phyloP scores from a whole-genome alignment of 106 monocot species.

The Allium cepa region DNA sequence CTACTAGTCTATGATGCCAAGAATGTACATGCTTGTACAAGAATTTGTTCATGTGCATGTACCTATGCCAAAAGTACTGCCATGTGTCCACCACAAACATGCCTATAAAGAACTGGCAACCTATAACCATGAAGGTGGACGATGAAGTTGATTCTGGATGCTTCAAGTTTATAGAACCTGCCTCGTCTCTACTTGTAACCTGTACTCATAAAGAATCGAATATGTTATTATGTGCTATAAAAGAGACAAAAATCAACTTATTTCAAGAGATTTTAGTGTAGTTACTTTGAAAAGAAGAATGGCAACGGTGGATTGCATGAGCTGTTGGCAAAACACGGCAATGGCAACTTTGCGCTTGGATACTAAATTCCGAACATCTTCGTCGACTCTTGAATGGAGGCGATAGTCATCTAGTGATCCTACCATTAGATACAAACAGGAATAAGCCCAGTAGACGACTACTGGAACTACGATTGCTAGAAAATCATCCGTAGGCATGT shows the following conservation, averaged over 20 bases:
- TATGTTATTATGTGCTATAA: not conserved
- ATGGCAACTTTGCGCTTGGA: constrained; percentile 15
- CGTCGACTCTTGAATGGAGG: constrained; percentile 10
- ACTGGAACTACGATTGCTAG: not conserved
- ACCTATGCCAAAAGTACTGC: constrained; percentile 25
- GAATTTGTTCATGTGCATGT: constrained; percentile 37
- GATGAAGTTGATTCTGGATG: too few species aligned
- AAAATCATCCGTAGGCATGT: not conserved
- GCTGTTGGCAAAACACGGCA: constrained; percentile 10
- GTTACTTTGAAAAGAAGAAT: constrained; percentile 3
- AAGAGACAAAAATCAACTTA: not conserved
- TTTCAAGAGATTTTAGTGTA: not conserved
- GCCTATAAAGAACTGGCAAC: constrained; percentile 20
- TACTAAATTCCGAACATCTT: constrained; percentile 10
- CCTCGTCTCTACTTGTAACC: not conserved
- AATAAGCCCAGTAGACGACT: constrained; percentile 15
- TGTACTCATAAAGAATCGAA: not conserved
- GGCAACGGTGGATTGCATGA: not conserved
- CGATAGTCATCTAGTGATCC: constrained; percentile 12
- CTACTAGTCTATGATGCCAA: constrained; percentile 37
- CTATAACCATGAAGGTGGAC: not conserved
- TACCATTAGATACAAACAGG: constrained; percentile 13
- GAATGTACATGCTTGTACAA: constrained; percentile 34
- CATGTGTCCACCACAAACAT: constrained; percentile 38
- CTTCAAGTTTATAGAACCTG: not conserved